A percentile compares a stretch with the other conserved stretches of the same genome.
These are phyloP conservation scores for Chaetomium tenue DNA, from an alignment of 495 filamentous ascomycete genomes.

Conservation along the genomic window DNA sequence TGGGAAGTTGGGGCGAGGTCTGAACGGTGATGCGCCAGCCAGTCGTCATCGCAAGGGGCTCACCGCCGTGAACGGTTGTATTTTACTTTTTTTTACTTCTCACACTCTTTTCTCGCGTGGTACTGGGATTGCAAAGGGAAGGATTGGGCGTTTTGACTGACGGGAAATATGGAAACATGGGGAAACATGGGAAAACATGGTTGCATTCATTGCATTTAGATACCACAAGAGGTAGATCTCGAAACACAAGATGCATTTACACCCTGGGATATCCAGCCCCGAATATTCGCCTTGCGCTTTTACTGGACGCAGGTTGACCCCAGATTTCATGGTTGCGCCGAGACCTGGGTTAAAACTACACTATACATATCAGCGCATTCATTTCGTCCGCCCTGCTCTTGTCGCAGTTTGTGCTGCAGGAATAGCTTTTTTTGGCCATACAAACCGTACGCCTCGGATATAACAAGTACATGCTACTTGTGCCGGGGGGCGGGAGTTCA, in stretches of 20 bases:
- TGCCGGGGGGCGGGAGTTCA: not conserved
- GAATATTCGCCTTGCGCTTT: slow-evolving; percentile 6
- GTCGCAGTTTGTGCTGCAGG: not conserved
- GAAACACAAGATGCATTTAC: slow-evolving; percentile 12
- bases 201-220: slow-evolving; percentile 8
- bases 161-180: not conserved
- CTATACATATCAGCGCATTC: not conserved
- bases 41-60: slow-evolving; percentile 1
- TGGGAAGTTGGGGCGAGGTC: slow-evolving; percentile 75
- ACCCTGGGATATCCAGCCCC: not conserved
- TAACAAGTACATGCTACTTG: not conserved
- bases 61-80: slow-evolving; percentile 1
- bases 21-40: slow-evolving; percentile 32
- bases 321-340: not conserved
- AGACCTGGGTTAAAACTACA: not conserved
- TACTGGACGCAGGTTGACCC: not conserved
- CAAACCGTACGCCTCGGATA: slow-evolving; percentile 17
- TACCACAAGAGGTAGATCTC: slow-evolving; percentile 11
- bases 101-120: slow-evolving; percentile 23
- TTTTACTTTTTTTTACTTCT: slow-evolving; percentile 1
- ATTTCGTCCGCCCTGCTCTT: slow-evolving; percentile 19
- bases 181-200: not conserved
- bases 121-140: slow-evolving; percentile 3
- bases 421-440: slow-evolving; percentile 2
- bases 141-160: slow-evolving; percentile 8